Conservation (phyloP, 2,329 filamentous ascomycete species). For the Diaporthe australafricana region DNA sequence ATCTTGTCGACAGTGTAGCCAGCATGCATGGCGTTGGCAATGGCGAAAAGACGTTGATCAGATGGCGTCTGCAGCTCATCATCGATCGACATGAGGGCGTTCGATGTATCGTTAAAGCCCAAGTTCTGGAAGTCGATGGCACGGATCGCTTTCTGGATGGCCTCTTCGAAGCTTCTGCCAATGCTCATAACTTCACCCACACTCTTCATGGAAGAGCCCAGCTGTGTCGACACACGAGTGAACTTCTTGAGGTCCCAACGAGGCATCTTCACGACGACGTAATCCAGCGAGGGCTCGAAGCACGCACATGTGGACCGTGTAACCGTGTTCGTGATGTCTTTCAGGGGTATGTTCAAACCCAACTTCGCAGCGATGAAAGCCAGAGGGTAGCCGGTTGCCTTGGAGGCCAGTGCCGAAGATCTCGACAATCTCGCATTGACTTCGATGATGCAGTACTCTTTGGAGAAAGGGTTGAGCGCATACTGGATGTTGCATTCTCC, state of each 20-base stretch:
- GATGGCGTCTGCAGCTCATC: constrained; percentile 97
- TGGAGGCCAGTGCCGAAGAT: constrained; percentile 95
- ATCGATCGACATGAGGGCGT: constrained; percentile 94
- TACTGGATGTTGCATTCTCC: constrained; percentile 99
- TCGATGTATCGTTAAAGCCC: constrained; percentile 86
- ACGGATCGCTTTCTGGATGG: constrained; percentile 97
- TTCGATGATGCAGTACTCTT: constrained; percentile 98
- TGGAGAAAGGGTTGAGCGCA: constrained; percentile 92
- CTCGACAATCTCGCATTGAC: constrained; percentile 98
- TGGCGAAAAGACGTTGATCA: constrained; percentile 95
- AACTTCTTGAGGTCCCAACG: constrained; percentile 99
- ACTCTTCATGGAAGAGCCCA: constrained; percentile 99
- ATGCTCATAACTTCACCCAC: constrained; percentile 99
- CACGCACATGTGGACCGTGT: constrained; percentile 96
- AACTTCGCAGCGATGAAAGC: constrained; percentile 98
- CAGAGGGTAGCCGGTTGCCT: constrained; percentile 96
- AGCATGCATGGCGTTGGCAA: constrained; percentile 95
- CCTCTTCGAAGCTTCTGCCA: constrained; percentile 95
- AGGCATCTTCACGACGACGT: constrained; percentile 98
- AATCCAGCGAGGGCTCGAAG: constrained; percentile 98
- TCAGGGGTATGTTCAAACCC: constrained; percentile 92
- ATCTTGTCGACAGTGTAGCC: constrained; percentile 97
- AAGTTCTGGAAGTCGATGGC: constrained; percentile 95
- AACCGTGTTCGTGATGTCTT: constrained; percentile 96
- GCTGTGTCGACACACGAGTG: constrained; percentile 92